phyloP scores from a whole-genome alignment of 495 filamentous ascomycete genomes.

The Penicillium samsonianum region DNA sequence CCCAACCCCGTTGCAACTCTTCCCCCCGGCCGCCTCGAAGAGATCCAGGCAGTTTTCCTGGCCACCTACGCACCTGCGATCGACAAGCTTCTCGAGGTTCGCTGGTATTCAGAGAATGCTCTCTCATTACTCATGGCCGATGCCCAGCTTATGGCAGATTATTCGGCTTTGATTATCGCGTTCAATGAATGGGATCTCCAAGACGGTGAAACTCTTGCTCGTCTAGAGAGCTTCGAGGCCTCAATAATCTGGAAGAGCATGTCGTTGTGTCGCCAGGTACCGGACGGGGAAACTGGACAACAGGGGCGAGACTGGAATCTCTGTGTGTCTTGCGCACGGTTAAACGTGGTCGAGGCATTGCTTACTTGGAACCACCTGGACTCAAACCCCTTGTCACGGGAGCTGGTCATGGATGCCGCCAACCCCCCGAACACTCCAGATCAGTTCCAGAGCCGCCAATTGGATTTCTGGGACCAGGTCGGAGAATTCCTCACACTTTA shows the following conservation, averaged over 20 bases:
- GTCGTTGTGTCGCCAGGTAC: constrained; percentile 48
- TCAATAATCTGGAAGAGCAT: constrained; percentile 71
- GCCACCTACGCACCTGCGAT: constrained; percentile 77
- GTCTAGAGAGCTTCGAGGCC: constrained; percentile 64
- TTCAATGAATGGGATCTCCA: constrained; percentile 46
- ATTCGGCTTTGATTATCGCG: constrained; percentile 59
- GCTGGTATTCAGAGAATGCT: constrained; percentile 68
- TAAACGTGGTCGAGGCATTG: constrained; percentile 74
- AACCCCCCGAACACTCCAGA: constrained; percentile 45
- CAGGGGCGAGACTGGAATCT: constrained; percentile 53
- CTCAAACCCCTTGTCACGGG: constrained; percentile 55
- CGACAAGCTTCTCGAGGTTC: constrained; percentile 79
- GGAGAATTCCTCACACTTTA: constrained; percentile 69
- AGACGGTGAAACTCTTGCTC: constrained; percentile 45
- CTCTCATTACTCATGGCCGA: constrained; percentile 57
- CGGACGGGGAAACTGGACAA: constrained; percentile 39
- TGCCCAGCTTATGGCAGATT: constrained; percentile 59
- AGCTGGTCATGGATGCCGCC: constrained; percentile 41
- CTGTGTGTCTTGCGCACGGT: constrained; percentile 61
- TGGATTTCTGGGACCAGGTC: constrained; percentile 80
- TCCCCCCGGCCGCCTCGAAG: constrained; percentile 56
- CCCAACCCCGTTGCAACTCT: constrained; percentile 58
- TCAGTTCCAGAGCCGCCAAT: constrained; percentile 59
- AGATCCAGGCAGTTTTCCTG: constrained; percentile 72
- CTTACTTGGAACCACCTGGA: constrained; percentile 66